Conservation (phyloP, 345 rosid genomes). For the Boechera retrofracta region DNA sequence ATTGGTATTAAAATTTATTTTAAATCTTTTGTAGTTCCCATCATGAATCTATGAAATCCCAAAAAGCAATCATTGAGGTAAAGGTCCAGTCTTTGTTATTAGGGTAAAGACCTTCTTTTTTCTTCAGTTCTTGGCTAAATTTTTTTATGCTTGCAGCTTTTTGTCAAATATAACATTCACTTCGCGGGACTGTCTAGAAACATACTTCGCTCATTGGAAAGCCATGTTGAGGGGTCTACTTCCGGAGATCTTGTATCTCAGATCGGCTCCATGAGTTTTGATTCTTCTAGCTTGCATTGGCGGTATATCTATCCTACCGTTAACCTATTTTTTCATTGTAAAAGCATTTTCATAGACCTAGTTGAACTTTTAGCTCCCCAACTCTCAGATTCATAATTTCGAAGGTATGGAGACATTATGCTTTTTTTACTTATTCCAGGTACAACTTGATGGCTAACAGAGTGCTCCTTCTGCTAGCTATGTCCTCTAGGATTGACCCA, state of each 20-base stretch:
- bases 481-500: conserved; percentile 80
- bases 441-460: conserved; percentile 99
- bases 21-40: conserved; percentile 72
- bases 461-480: conserved; percentile 87
- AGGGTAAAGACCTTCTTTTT: conserved; percentile 1
- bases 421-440: conserved; percentile 50
- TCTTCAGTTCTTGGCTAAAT: conserved; percentile 20
- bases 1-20: conserved; percentile 28
- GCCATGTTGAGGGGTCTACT: conserved; percentile 65
- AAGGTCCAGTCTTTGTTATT: conserved; percentile 32
- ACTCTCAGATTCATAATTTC: conserved; percentile 1
- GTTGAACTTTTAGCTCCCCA: conserved; percentile 29
- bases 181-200: conserved; percentile 87
- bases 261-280: conserved; percentile 90
- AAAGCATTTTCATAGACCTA: conserved; percentile 11
- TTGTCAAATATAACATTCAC: conserved; percentile 96
- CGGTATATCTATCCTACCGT: conserved; percentile 57
- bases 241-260: conserved; percentile 83
- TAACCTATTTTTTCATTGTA: conserved; percentile 3
- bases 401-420: conserved; percentile 20
- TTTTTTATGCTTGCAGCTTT: conserved; percentile 65
- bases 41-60: conserved; percentile 91
- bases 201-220: conserved; percentile 67
- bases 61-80: conserved; percentile 95
- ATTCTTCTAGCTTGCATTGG: conserved; percentile 92